A percentile compares a stretch with the other conserved stretches of the same genome.
Evolutionary conservation across 2,329 filamentous ascomycete species (phyloP).

Genomic region (Penicillium corylophilum): DNA sequence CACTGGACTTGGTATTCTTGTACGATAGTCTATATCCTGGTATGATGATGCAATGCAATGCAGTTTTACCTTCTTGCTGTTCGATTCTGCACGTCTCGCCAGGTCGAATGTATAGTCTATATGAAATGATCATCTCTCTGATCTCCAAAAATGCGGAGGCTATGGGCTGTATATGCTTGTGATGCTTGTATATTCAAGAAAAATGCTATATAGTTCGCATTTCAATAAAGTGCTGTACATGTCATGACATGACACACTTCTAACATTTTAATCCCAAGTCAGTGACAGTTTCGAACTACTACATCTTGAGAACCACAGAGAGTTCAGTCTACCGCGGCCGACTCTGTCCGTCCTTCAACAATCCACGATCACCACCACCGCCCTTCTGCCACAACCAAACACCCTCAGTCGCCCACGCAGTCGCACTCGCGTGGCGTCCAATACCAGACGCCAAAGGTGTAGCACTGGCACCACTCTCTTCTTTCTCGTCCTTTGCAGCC

Average conservation of each 20-base stretch:
- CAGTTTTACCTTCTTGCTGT: background rate
- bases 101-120: too few relatives aligned
- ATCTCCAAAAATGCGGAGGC: too few relatives aligned
- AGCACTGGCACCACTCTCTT: background rate
- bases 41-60: conserved; percentile 13
- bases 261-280: background rate
- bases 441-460: conserved; percentile 27
- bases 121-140: too few relatives aligned
- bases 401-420: conserved; percentile 82
- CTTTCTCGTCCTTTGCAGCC: background rate
- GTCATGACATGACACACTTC: background rate
- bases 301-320: background rate
- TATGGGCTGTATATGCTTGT: background rate
- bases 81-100: too few relatives aligned
- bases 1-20: conserved; percentile 3
- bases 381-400: conserved; percentile 84
- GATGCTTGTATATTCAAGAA: background rate
- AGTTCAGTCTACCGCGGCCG: conserved; percentile 24
- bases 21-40: conserved; percentile 15
- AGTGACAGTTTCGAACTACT: background rate
- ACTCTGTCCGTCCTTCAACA: conserved; percentile 36
- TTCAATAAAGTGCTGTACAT: background rate
- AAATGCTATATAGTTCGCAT: background rate
- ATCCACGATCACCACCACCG: conserved; percentile 49
- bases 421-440: conserved; percentile 70